Evolutionary conservation across 2,329 filamentous ascomycete genomes (phyloP).

Genomic region (Dendryphion nanum): DNA sequence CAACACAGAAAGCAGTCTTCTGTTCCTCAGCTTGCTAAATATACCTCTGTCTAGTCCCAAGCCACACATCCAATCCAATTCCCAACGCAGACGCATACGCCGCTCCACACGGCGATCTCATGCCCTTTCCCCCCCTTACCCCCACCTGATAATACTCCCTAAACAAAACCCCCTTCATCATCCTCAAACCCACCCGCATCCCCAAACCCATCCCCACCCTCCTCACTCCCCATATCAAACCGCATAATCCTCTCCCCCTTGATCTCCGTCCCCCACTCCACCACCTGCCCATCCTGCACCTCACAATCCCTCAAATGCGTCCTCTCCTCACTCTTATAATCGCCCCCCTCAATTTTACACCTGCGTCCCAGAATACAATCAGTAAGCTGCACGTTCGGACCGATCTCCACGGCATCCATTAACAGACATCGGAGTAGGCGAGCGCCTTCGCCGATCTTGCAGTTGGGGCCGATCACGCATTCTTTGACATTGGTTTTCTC

Average conservation of each 20-base stretch:
- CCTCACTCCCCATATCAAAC: constrained; percentile 40
- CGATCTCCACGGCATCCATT: constrained; percentile 88
- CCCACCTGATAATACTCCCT: too few species aligned
- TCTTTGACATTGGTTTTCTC: constrained; percentile 93
- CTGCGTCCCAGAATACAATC: constrained; percentile 83
- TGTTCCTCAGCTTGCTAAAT: too few species aligned
- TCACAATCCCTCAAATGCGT: constrained; percentile 81
- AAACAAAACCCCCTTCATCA: not conserved
- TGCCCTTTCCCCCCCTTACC: too few species aligned
- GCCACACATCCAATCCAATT: too few species aligned
- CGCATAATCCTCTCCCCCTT: constrained; percentile 64
- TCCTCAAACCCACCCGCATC: not conserved
- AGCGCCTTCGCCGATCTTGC: constrained; percentile 81
- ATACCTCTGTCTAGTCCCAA: too few species aligned
- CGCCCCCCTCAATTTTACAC: constrained; percentile 78
- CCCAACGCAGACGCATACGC: too few species aligned
- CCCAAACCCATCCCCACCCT: constrained; percentile 9
- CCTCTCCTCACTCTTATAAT: constrained; percentile 44
- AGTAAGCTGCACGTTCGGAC: constrained; percentile 79
- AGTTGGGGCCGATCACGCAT: constrained; percentile 81
- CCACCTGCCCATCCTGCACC: constrained; percentile 79
- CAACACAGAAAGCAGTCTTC: too few species aligned
- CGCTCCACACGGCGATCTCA: too few species aligned
- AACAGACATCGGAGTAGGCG: constrained; percentile 83
- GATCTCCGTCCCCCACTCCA: constrained; percentile 72